Evolutionary conservation across 164 flowering plant genomes (phyloP).

Genomic region (Magnolia kwangsiensis): DNA sequence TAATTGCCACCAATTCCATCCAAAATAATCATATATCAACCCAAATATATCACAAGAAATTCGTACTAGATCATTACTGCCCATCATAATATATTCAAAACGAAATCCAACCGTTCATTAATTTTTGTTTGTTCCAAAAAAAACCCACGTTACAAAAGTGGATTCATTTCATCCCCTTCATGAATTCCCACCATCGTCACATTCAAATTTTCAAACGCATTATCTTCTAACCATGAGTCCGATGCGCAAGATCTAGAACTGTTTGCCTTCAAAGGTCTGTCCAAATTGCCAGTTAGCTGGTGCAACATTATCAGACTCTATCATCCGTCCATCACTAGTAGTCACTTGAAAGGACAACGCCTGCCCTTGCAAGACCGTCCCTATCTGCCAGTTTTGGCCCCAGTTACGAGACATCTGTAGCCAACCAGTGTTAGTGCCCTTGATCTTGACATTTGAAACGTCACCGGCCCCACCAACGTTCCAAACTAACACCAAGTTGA

Average conservation of each 20-base stretch:
- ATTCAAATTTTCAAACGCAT: no score
- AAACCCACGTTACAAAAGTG: no score
- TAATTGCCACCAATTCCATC: no score
- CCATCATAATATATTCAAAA: no score
- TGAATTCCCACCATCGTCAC: no score
- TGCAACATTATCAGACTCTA: constrained; percentile 25
- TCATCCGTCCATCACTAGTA: constrained; percentile 24
- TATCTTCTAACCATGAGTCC: no score
- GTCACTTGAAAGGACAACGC: constrained; percentile 39
- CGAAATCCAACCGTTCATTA: no score
- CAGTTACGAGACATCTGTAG: constrained; percentile 35
- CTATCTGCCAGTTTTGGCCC: constrained; percentile 48
- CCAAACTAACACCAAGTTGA: constrained; percentile 28
- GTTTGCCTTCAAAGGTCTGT: constrained; percentile 31
- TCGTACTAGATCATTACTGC: no score
- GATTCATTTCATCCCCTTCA: no score
- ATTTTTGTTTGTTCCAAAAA: no score
- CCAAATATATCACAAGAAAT: no score
- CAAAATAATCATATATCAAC: no score
- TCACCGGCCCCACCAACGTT: constrained; percentile 49
- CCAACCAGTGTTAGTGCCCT: constrained; percentile 26
- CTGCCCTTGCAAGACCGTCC: constrained; percentile 19
- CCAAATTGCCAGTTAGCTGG: constrained; percentile 36
- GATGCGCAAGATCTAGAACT: constrained; percentile 6
- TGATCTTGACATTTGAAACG: constrained; percentile 25